These are phyloP conservation scores for Backusella parvicylindrica DNA, from an alignment of 192 early-diverging fungal species.

Conservation along the genomic window DNA sequence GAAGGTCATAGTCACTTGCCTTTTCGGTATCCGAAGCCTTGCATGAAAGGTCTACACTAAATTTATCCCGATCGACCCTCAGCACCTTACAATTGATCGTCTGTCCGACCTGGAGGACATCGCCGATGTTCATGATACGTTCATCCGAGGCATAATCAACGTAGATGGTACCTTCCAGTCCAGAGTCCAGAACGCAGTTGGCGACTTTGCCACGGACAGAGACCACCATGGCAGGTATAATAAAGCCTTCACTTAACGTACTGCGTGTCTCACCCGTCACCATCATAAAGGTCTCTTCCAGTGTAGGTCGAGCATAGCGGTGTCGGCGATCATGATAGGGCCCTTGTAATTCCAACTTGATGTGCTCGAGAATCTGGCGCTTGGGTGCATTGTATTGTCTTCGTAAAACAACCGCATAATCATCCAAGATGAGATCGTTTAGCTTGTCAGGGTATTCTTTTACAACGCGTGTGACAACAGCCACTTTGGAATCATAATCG, in stretches of 20 bases:
- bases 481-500: conserved; percentile 66
- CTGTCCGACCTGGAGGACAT: conserved; percentile 65
- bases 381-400: conserved; percentile 73
- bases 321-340: conserved; percentile 75
- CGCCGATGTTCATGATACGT: conserved; percentile 51
- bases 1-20: conserved; percentile 39
- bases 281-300: conserved; percentile 74
- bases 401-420: conserved; percentile 85
- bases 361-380: conserved; percentile 75
- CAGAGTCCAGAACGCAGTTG: conserved; percentile 71
- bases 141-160: conserved; percentile 56
- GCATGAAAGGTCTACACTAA: conserved; percentile 73
- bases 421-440: conserved; percentile 83
- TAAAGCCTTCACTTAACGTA: conserved; percentile 59
- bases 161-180: conserved; percentile 83
- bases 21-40: conserved; percentile 56
- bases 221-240: conserved; percentile 66
- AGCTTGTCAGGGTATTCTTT: conserved; percentile 72
- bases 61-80: conserved; percentile 72
- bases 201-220: conserved; percentile 74
- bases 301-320: conserved; percentile 51
- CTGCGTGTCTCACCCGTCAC: conserved; percentile 79
- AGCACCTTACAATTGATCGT: conserved; percentile 74
- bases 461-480: conserved; percentile 80
- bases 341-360: conserved; percentile 83